Conservation (phyloP, 2,329 filamentous ascomycete genomes). For the Davidsoniella eucalypti region DNA sequence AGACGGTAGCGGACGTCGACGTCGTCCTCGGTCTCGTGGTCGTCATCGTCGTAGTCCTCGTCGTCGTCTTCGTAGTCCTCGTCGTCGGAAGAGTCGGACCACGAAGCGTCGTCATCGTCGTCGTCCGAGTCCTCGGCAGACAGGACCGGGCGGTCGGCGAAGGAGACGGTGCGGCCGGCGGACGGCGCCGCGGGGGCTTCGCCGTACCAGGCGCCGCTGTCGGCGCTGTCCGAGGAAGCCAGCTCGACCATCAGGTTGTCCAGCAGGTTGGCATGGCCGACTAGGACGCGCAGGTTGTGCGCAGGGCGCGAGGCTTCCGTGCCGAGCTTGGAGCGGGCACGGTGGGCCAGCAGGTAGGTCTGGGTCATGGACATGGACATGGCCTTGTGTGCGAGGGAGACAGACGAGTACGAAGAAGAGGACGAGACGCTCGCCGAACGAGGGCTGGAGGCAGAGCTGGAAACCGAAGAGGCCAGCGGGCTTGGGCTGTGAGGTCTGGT, state of each 20-base stretch:
- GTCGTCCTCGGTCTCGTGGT: constrained; percentile 24
- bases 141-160: constrained; percentile 17
- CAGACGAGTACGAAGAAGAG: constrained; percentile 21
- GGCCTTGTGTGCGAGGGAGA: constrained; percentile 46
- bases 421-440: constrained; percentile 22
- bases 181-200: constrained; percentile 60
- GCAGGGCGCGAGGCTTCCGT: constrained; percentile 77
- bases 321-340: constrained; percentile 90
- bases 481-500: constrained; percentile 4
- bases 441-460: constrained; percentile 17
- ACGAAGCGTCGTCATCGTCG: background rate
- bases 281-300: constrained; percentile 86
- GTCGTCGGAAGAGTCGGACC: constrained; percentile 15
- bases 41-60: constrained; percentile 6
- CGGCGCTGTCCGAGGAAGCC: constrained; percentile 63
- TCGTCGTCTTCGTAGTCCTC: constrained; percentile 6
- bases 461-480: constrained; percentile 14
- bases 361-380: constrained; percentile 97
- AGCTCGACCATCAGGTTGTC: constrained; percentile 87
- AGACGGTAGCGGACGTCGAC: constrained; percentile 25
- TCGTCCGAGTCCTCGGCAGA: constrained; percentile 21
- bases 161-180: background rate
- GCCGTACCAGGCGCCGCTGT: constrained; percentile 93
- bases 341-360: constrained; percentile 96
- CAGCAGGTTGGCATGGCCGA: constrained; percentile 96